phyloP scores from a whole-genome alignment of 306 rosid species.

The Quercus engelmannii region DNA sequence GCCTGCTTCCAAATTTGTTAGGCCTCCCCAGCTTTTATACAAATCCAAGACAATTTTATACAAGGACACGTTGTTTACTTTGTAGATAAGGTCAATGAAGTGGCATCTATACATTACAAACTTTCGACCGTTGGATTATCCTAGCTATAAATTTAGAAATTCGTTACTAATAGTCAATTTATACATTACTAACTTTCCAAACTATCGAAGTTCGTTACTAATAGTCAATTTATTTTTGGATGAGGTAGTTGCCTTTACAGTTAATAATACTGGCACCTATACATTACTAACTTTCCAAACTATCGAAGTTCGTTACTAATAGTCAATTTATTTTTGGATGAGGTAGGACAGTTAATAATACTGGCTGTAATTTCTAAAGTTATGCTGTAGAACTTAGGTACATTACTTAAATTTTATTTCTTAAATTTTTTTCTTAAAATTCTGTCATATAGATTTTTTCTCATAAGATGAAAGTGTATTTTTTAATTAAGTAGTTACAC shows the following conservation, averaged over 20 bases:
- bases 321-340: background rate
- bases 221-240: background rate
- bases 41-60: background rate
- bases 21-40: too few relatives aligned
- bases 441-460: rapidly evolving
- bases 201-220: background rate
- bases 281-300: background rate
- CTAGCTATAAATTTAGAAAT: background rate
- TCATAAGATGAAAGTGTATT: rapidly evolving
- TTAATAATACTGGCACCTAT: too few relatives aligned
- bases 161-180: too few relatives aligned
- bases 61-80: background rate
- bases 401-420: rapidly evolving
- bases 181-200: background rate
- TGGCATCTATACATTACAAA: background rate
- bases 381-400: too few relatives aligned
- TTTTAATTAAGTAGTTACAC: rapidly evolving
- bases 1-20: too few relatives aligned
- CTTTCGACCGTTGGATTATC: slow-evolving; percentile 26
- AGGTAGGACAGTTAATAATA: too few relatives aligned
- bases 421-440: too few relatives aligned
- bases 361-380: too few relatives aligned
- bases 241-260: too few relatives aligned
- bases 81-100: slow-evolving; percentile 18
- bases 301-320: background rate